A percentile compares a stretch with the other conserved stretches of the same genome.
phyloP scores from a whole-genome alignment of 306 rosid species.

The Dalbergia cultrata region DNA sequence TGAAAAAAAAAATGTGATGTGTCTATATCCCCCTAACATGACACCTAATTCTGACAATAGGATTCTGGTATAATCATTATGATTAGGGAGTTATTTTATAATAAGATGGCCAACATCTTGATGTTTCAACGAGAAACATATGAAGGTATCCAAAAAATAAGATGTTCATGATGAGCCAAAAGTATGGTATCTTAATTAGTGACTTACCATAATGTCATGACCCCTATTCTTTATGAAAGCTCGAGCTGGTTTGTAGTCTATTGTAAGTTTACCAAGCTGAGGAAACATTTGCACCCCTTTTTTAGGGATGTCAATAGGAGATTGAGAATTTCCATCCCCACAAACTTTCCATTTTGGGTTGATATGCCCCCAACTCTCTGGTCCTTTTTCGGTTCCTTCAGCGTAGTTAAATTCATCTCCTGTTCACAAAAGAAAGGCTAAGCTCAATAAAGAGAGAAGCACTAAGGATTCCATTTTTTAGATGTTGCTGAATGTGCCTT shows the following conservation, averaged over 20 bases:
- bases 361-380: slow-evolving; percentile 70
- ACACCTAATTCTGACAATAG: no score
- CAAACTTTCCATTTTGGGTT: slow-evolving; percentile 74
- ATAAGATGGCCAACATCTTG: neutral
- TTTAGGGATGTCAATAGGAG: slow-evolving; percentile 77
- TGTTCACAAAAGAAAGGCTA: slow-evolving; percentile 32
- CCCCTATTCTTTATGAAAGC: slow-evolving; percentile 76
- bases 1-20: no score
- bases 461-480: neutral
- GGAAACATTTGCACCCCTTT: slow-evolving; percentile 53
- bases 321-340: slow-evolving; percentile 69
- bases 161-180: neutral
- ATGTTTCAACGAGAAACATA: neutral
- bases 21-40: no score
- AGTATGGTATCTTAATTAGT: neutral
- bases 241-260: slow-evolving; percentile 64
- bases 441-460: slow-evolving; percentile 2
- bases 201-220: slow-evolving; percentile 67
- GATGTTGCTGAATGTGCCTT: no score
- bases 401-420: slow-evolving; percentile 61
- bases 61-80: no score
- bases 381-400: slow-evolving; percentile 68
- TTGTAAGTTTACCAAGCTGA: slow-evolving; percentile 59
- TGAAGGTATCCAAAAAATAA: neutral
- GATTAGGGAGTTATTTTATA: no score